Conservation (phyloP, 495 filamentous ascomycete species). For the Penicillium pulvis region DNA sequence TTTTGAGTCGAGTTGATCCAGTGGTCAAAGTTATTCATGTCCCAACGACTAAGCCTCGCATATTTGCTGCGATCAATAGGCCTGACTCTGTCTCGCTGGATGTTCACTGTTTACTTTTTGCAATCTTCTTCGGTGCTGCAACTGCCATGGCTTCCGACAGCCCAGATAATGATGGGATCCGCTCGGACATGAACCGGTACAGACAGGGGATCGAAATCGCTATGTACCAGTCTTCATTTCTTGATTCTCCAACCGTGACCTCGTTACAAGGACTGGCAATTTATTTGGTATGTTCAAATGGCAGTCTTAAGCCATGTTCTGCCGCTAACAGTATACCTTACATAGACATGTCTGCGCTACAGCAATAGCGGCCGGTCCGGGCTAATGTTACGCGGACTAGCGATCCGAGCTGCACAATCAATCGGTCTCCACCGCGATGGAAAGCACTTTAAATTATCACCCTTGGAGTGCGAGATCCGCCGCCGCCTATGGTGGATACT, state of each 20-base stretch:
- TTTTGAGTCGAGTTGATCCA: conserved; percentile 39
- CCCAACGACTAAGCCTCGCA: conserved; percentile 34
- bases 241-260: conserved; percentile 36
- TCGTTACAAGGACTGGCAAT: conserved; percentile 41
- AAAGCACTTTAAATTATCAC: conserved; percentile 37
- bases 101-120: conserved; percentile 44
- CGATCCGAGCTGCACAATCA: conserved; percentile 50
- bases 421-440: conserved; percentile 53
- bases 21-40: conserved; percentile 47
- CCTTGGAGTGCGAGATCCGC: conserved; percentile 45
- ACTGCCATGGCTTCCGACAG: conserved; percentile 37
- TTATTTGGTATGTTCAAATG: conserved; percentile 27
- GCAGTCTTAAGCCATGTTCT: not conserved
- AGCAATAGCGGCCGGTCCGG: conserved; percentile 46
- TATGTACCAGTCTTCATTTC: conserved; percentile 29
- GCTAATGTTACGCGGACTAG: conserved; percentile 47
- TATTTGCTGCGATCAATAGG: conserved; percentile 42
- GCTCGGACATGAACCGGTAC: conserved; percentile 32
- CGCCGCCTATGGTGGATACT: conserved; percentile 49
- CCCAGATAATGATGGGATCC: conserved; percentile 26
- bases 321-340: conserved; percentile 6
- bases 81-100: conserved; percentile 34
- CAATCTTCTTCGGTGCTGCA: conserved; percentile 45
- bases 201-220: conserved; percentile 35
- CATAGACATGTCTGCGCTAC: conserved; percentile 44